Evolutionary conservation across 805 yeast genomes (phyloP).

Genomic region (Myxozyma lipomycoides): DNA sequence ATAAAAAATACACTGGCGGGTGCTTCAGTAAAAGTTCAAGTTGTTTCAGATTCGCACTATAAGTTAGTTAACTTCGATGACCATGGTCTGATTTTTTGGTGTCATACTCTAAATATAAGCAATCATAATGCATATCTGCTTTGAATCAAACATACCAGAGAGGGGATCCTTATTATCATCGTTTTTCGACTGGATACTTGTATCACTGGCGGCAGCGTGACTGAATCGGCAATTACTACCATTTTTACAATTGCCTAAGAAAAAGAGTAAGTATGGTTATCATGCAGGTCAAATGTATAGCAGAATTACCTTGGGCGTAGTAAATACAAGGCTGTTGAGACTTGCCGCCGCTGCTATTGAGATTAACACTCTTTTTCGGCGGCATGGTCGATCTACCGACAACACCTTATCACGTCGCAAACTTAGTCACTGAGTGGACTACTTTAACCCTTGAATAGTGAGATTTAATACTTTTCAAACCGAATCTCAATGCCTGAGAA

Average conservation of each 20-base stretch:
- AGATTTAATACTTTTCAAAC: too few species aligned
- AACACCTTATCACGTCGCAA: too few species aligned
- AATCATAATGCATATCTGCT: not conserved
- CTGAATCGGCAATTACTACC: not conserved
- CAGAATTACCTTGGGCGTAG: not conserved
- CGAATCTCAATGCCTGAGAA: too few species aligned
- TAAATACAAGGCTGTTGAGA: not conserved
- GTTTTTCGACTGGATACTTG: not conserved
- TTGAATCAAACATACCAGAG: not conserved
- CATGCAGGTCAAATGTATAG: too few species aligned
- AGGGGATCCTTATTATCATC: not conserved
- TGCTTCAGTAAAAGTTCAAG: not conserved
- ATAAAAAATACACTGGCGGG: constrained; percentile 12
- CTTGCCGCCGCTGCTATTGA: too few species aligned
- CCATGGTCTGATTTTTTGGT: not conserved
- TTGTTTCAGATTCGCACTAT: not conserved
- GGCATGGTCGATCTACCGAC: not conserved
- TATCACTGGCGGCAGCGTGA: not conserved
- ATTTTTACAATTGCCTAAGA: not conserved
- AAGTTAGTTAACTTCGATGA: not conserved
- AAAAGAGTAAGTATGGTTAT: too few species aligned
- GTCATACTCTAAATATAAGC: not conserved
- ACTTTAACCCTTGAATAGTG: too few species aligned
- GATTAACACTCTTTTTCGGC: not conserved
- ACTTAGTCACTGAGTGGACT: too few species aligned